Percentiles rank a stretch among this genome's conserved stretches.
Evolutionary conservation across 371 early-diverging fungal genomes (phyloP).

Genomic region (Massospora cicadina): DNA sequence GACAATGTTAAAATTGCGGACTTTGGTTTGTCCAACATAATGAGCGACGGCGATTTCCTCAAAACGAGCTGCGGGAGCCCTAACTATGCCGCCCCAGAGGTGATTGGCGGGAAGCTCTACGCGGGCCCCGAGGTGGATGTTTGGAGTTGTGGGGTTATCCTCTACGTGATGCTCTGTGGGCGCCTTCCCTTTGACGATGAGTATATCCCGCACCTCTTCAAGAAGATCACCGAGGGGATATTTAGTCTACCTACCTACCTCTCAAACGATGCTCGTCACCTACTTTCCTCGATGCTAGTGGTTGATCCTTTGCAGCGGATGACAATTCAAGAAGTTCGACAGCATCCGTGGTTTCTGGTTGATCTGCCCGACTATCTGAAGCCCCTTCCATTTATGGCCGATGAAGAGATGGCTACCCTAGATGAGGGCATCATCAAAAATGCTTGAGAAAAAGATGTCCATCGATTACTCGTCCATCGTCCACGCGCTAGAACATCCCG

Average conservation of each 20-base stretch:
- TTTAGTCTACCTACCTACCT: conserved; percentile 77
- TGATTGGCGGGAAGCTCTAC: conserved; percentile 85
- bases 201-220: conserved; percentile 86
- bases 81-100: conserved; percentile 88
- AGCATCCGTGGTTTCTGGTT: conserved; percentile 78
- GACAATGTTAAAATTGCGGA: conserved; percentile 94
- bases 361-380: conserved; percentile 79
- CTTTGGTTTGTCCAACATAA: conserved; percentile 90
- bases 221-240: conserved; percentile 84
- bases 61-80: conserved; percentile 89
- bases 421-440: conserved; percentile 58
- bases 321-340: conserved; percentile 72
- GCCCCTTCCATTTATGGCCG: conserved; percentile 46
- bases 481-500: conserved; percentile 47
- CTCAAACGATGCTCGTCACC: conserved; percentile 55
- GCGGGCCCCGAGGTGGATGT: conserved; percentile 98
- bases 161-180: conserved; percentile 99
- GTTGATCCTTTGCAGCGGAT: conserved; percentile 92
- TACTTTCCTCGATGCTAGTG: conserved; percentile 83
- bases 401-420: conserved; percentile 35
- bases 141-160: conserved; percentile 97
- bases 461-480: conserved; percentile 45
- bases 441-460: conserved; percentile 72
- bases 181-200: conserved; percentile 98
- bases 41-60: conserved; percentile 88